phyloP scores from a whole-genome alignment of 1,284 basidiomycete species.

The Leucoagaricus sp. region DNA sequence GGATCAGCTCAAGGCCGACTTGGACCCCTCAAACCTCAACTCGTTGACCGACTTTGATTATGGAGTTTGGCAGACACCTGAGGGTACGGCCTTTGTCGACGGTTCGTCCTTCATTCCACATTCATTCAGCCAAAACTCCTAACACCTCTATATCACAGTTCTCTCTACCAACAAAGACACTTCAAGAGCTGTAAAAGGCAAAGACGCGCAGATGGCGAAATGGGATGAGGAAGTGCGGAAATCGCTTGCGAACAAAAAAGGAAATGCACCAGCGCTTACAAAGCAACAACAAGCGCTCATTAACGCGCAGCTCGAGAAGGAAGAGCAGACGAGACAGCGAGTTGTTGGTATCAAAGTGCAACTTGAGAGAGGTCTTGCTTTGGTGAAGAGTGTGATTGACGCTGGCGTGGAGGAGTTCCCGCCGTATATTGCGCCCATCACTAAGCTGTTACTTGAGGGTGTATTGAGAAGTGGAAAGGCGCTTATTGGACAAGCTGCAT shows the following conservation, averaged over 20 bases:
- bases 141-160: constrained; percentile 47
- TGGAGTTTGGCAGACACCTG: constrained; percentile 83
- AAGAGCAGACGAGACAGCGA: constrained; percentile 62
- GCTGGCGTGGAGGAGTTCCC: constrained; percentile 62
- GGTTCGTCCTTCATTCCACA: constrained; percentile 45
- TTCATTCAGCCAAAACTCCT: not conserved
- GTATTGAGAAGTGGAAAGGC: constrained; percentile 59
- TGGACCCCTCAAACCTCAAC: constrained; percentile 59
- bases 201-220: constrained; percentile 83
- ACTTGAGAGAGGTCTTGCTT: constrained; percentile 67
- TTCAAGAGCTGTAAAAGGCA: constrained; percentile 67
- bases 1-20: constrained; percentile 62
- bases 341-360: constrained; percentile 57
- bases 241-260: constrained; percentile 77
- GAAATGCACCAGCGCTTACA: constrained; percentile 52
- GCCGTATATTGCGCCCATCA: constrained; percentile 56
- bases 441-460: constrained; percentile 64
- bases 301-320: constrained; percentile 79
- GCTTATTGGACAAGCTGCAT: constrained; percentile 63
- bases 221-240: constrained; percentile 95
- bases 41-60: constrained; percentile 73
- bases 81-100: constrained; percentile 78
- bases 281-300: constrained; percentile 85
- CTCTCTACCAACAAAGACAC: constrained; percentile 61
- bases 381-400: constrained; percentile 65